These are phyloP conservation scores for Irineochytrium annulatum DNA, from an alignment of 192 early-diverging fungal species.

Conservation along the genomic window DNA sequence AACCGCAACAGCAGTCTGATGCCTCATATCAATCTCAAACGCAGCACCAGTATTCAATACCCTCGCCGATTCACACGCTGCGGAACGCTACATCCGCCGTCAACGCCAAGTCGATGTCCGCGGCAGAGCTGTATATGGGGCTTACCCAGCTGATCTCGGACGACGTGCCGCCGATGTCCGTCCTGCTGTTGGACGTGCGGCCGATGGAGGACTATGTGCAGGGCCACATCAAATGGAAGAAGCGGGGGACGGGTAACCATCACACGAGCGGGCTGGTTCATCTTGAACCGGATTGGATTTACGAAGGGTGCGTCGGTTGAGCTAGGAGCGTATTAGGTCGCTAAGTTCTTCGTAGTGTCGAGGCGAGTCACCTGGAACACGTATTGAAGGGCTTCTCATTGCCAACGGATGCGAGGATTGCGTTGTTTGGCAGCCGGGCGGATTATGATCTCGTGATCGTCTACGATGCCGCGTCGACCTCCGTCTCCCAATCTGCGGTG, in stretches of 20 bases:
- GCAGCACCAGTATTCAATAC: not conserved
- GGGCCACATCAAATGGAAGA: conserved; percentile 64
- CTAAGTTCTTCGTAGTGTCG: not conserved
- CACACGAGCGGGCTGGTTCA: conserved; percentile 52
- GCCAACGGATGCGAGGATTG: conserved; percentile 47
- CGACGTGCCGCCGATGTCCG: conserved; percentile 3
- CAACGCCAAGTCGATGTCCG: conserved; percentile 5
- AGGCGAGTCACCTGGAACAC: conserved; percentile 19
- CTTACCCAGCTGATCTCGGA: conserved; percentile 14
- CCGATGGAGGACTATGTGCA: conserved; percentile 60
- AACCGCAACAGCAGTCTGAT: not conserved
- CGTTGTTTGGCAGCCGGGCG: conserved; percentile 60
- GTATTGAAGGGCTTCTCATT: conserved; percentile 57
- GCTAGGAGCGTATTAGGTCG: not conserved
- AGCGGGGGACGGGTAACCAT: not conserved
- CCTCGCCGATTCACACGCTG: not conserved
- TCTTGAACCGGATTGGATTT: conserved; percentile 64
- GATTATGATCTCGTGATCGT: conserved; percentile 72
- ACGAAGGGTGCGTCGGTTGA: conserved; percentile 41
- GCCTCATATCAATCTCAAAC: not conserved
- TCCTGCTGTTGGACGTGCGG: conserved; percentile 75
- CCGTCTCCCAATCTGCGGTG: conserved; percentile 15
- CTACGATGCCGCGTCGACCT: conserved; percentile 58
- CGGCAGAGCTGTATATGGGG: conserved; percentile 22
- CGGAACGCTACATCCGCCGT: not conserved